Percentiles rank a stretch among this genome's conserved stretches.
phyloP scores from a whole-genome alignment of 805 yeast genomes.

The Monosporozyma solicola region DNA sequence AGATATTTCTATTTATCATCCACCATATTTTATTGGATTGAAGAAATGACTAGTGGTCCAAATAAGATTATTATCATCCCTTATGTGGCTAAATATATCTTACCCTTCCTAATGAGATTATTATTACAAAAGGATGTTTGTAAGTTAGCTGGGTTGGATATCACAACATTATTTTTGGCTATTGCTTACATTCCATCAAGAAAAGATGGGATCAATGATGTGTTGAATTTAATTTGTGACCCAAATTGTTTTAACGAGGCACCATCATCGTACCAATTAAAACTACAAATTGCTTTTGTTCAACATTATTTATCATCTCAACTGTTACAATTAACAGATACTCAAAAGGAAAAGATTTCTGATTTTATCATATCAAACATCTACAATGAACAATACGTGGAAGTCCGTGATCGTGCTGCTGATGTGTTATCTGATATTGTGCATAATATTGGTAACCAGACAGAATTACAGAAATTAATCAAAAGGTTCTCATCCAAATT shows the following conservation, averaged over 20 bases:
- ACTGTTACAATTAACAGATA: slow-evolving; percentile 41
- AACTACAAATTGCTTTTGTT: slow-evolving; percentile 60
- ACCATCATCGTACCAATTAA: slow-evolving; percentile 51
- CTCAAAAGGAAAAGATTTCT: slow-evolving; percentile 43
- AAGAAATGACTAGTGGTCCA: slow-evolving; percentile 44
- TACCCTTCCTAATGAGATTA: slow-evolving; percentile 62
- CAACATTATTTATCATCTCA: slow-evolving; percentile 69
- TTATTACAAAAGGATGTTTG: slow-evolving; percentile 76
- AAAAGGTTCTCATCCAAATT: slow-evolving; percentile 33
- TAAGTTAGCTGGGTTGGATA: slow-evolving; percentile 53
- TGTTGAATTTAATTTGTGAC: slow-evolving; percentile 3
- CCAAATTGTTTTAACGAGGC: not conserved
- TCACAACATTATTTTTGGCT: slow-evolving; percentile 38
- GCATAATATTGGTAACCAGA: slow-evolving; percentile 46
- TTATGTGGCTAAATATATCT: slow-evolving; percentile 41
- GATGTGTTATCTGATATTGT: slow-evolving; percentile 72
- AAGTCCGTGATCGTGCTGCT: slow-evolving; percentile 69
- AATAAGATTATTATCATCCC: slow-evolving; percentile 46
- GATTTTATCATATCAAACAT: slow-evolving; percentile 40
- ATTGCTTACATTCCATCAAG: slow-evolving; percentile 43
- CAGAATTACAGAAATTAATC: slow-evolving; percentile 32
- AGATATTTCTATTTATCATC: slow-evolving; percentile 58
- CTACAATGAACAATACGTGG: slow-evolving; percentile 56
- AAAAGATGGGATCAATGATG: slow-evolving; percentile 8
- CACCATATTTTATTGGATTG: slow-evolving; percentile 54